Conservation (phyloP, 2,329 filamentous ascomycete genomes). For the Venturia carpophila region DNA sequence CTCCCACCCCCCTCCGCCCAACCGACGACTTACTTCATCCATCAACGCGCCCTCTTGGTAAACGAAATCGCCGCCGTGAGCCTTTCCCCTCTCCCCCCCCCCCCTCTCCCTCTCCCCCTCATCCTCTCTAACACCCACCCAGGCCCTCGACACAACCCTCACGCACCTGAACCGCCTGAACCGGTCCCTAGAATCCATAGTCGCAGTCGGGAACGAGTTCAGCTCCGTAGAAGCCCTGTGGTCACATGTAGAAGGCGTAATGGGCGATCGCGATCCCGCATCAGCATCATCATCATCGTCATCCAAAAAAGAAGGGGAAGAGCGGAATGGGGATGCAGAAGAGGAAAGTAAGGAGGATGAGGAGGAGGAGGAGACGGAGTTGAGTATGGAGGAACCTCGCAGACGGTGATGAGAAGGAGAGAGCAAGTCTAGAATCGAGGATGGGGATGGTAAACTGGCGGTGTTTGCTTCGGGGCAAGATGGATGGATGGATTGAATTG, state of each 20-base stretch:
- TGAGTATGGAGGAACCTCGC: slow-evolving; percentile 15
- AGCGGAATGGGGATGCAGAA: background rate
- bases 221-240: slow-evolving; percentile 93
- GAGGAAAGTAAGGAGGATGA: slow-evolving; percentile 19
- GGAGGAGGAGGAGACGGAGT: slow-evolving; percentile 22
- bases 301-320: background rate
- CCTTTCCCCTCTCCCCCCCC: slow-evolving; percentile 29
- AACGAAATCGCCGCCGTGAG: slow-evolving; percentile 63
- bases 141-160: slow-evolving; percentile 78
- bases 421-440: background rate
- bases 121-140: background rate
- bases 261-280: slow-evolving; percentile 56
- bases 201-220: slow-evolving; percentile 93
- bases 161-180: slow-evolving; percentile 96
- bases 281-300: slow-evolving; percentile 20
- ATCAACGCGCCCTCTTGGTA: slow-evolving; percentile 64
- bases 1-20: background rate
- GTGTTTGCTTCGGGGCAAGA: background rate
- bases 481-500: background rate
- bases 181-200: slow-evolving; percentile 81
- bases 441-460: background rate
- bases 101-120: slow-evolving; percentile 14
- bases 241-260: slow-evolving; percentile 95
- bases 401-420: slow-evolving; percentile 6
- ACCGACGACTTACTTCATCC: slow-evolving; percentile 49